A percentile compares a stretch with the other conserved stretches of the same genome.
Evolutionary conservation across 129 eudicot genomes (phyloP).

Genomic region (Ambrosia trifida): DNA sequence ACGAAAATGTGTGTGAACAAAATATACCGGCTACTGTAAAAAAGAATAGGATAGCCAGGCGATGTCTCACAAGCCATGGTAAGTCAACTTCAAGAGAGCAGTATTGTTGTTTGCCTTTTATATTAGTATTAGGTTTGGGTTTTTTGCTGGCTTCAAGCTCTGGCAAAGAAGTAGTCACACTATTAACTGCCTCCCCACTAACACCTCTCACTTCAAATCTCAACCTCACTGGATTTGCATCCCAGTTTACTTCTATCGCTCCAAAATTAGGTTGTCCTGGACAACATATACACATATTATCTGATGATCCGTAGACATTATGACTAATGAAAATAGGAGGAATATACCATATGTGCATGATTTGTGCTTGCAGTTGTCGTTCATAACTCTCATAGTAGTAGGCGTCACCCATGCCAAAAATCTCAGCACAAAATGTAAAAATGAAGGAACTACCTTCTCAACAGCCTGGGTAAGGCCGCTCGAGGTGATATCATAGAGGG

Average conservation of each 20-base stretch:
- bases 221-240: slow-evolving; percentile 47
- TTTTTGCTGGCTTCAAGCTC: slow-evolving; percentile 40
- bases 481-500: slow-evolving; percentile 70
- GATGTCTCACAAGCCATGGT: slow-evolving; percentile 63
- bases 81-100: slow-evolving; percentile 67
- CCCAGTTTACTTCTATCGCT: slow-evolving; percentile 60
- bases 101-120: slow-evolving; percentile 12
- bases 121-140: slow-evolving; percentile 4
- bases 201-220: slow-evolving; percentile 62
- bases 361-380: slow-evolving; percentile 51
- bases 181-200: slow-evolving; percentile 47
- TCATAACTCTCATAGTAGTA: slow-evolving; percentile 58
- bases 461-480: slow-evolving; percentile 76
- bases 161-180: slow-evolving; percentile 41
- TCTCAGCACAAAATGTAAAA: slow-evolving; percentile 45
- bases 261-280: slow-evolving; percentile 70
- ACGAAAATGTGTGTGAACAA: not conserved
- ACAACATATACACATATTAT: not conserved
- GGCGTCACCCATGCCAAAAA: slow-evolving; percentile 66
- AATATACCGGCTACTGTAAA: slow-evolving; percentile 50
- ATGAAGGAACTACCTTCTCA: slow-evolving; percentile 54
- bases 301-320: not conserved
- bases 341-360: slow-evolving; percentile 68
- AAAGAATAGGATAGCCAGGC: slow-evolving; percentile 52
- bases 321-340: not conserved